phyloP scores from a whole-genome alignment of 148 eudicot genomes.

The Agrostemma githago region DNA sequence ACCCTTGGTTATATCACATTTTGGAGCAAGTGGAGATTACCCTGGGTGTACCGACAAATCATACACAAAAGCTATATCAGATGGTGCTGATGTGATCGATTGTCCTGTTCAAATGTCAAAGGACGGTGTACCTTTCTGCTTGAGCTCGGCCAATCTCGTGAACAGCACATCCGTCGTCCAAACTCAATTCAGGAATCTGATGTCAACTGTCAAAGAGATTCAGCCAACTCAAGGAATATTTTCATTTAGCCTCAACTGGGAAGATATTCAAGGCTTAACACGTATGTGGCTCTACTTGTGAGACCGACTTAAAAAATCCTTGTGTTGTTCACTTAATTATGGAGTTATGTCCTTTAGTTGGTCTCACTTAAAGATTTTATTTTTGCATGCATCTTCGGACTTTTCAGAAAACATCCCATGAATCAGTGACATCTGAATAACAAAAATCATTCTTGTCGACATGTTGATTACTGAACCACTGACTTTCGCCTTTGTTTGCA shows the following conservation, averaged over 20 bases:
- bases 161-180: constrained; percentile 49
- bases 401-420: too few relatives aligned
- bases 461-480: not conserved
- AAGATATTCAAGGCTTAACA: constrained; percentile 50
- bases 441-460: not conserved
- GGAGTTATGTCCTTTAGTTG: not conserved
- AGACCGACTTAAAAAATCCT: not conserved
- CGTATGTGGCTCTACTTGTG: constrained; percentile 44
- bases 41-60: constrained; percentile 86
- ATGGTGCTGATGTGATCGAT: constrained; percentile 82
- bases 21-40: constrained; percentile 88
- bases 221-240: constrained; percentile 48
- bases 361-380: not conserved
- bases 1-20: constrained; percentile 57
- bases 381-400: too few relatives aligned
- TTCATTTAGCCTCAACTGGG: constrained; percentile 71
- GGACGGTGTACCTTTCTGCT: constrained; percentile 86
- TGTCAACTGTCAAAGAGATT: constrained; percentile 43
- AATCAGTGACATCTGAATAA: not conserved
- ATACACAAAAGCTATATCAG: constrained; percentile 59
- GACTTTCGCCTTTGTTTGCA: constrained; percentile 37
- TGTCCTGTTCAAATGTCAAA: constrained; percentile 84
- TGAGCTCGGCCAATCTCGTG: constrained; percentile 61
- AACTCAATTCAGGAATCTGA: constrained; percentile 34
- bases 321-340: not conserved